These are phyloP conservation scores for Aspergillus campestris DNA, from an alignment of 495 filamentous ascomycete species.

Conservation along the genomic window DNA sequence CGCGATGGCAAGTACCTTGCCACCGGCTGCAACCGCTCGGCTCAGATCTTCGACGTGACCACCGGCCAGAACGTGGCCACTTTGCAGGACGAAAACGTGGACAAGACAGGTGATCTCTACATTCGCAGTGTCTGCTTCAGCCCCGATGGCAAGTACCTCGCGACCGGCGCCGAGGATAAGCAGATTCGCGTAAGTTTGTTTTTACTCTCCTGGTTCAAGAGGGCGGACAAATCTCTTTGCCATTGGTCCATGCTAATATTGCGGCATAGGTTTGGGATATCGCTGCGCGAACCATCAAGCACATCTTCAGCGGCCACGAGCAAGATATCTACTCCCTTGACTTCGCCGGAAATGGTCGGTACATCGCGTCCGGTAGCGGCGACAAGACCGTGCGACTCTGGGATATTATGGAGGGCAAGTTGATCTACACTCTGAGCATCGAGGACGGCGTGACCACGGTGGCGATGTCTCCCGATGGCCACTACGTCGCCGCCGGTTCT, in stretches of 20 bases:
- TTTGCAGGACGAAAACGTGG: constrained; percentile 74
- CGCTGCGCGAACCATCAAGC: constrained; percentile 59
- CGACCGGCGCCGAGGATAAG: constrained; percentile 87
- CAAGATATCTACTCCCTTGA: constrained; percentile 93
- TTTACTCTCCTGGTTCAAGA: neutral
- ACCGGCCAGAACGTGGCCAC: constrained; percentile 71
- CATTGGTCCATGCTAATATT: neutral
- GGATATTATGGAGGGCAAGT: constrained; percentile 71
- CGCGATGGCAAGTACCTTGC: constrained; percentile 82
- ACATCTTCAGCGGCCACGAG: constrained; percentile 79
- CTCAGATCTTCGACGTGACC: constrained; percentile 81
- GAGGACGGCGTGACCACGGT: constrained; percentile 90
- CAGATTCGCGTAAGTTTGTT: constrained; percentile 67
- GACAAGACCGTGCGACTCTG: constrained; percentile 84
- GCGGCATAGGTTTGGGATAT: constrained; percentile 77
- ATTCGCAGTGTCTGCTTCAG: constrained; percentile 91
- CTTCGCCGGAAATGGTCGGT: constrained; percentile 77
- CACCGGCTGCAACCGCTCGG: constrained; percentile 81
- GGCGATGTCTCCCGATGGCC: constrained; percentile 81
- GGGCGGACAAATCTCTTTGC: neutral
- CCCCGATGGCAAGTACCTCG: constrained; percentile 80
- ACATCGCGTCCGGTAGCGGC: constrained; percentile 82
- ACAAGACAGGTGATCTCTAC: constrained; percentile 78
- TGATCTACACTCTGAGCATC: constrained; percentile 69
- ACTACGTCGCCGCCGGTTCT: constrained; percentile 79